Evolutionary conservation across 768 basidiomycete species (phyloP), one percentile per base, ranked within the genome.

Genomic region (Baorangia bicolor): DNA sequence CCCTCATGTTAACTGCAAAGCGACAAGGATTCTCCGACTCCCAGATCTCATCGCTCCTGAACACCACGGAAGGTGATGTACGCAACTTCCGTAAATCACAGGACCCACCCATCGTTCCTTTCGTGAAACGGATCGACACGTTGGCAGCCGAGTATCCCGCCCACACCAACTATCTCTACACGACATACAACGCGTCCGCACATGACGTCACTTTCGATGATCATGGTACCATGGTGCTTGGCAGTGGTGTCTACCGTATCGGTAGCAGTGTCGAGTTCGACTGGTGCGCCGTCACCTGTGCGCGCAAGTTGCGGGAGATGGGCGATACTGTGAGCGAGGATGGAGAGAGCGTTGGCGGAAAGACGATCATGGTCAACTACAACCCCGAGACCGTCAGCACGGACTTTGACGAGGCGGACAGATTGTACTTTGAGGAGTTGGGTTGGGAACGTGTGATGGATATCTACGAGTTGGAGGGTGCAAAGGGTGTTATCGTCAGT

Each of bases 241-340:
- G 97, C 25, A 92, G 90, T 56, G 97, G 97, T 64, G 97, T 99
- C 21, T 98, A 99, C 76, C 88, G 97, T 56, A 98, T 99, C 63
- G 97, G 97, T 43, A 93, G 90, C 73, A 94, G 92, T 61, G 97
- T 99, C 68, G 97, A 99, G 78, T 99, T 99, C 70, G 97, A 99
- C 72, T 99, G 97, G 97, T 99, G 97, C 71, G 96, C 97, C n/a
- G 97, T 99, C 38, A 98, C 96, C 2, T 98, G 95, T 71, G 94
- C 94, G 14, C 81, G 97, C 57, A 90, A 90, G 70, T 83, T 99
- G 51, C 82, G 94, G 65, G 85, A 90, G 61, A 91, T 94, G 83
- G 94, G 95, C 71, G 57, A 67, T 20, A 40, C 67, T 11, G 28
- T 49, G 42, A 49, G 30, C 30, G 34, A 56, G 34, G 64, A 64